A percentile compares a stretch with the other conserved stretches of the same genome.
phyloP scores from a whole-genome alignment of 305 asterid genomes.

The Rubia tinctorum region DNA sequence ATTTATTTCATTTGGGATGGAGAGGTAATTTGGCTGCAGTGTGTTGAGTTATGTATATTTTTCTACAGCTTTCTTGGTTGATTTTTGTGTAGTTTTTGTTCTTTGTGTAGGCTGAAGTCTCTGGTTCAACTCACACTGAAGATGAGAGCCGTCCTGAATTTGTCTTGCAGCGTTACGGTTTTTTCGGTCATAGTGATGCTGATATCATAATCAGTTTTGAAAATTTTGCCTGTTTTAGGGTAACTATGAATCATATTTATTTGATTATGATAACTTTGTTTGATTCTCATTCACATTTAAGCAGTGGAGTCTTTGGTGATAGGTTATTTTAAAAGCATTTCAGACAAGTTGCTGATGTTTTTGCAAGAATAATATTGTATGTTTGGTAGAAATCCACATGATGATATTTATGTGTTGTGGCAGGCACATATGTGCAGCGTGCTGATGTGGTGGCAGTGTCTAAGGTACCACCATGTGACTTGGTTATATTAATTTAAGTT shows the following conservation, averaged over 20 bases:
- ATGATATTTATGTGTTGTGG: constrained; percentile 26
- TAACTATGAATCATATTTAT: not conserved
- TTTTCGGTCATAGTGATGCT: constrained; percentile 79
- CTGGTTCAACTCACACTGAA: constrained; percentile 59
- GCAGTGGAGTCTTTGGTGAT: not conserved
- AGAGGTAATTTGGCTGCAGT: constrained; percentile 42
- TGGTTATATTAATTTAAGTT: not conserved
- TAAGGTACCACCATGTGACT: constrained; percentile 41
- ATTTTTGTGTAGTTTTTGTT: not conserved
- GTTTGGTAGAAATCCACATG: constrained; percentile 6
- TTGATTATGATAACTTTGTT: not conserved
- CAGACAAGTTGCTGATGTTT: not conserved
- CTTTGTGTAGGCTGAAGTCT: constrained; percentile 74
- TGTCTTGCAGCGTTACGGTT: constrained; percentile 65
- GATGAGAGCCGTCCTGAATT: constrained; percentile 59
- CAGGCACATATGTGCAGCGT: constrained; percentile 65
- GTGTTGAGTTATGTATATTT: constrained; percentile 8
- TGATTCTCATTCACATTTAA: not conserved
- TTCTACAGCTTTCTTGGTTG: constrained; percentile 2
- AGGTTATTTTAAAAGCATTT: not conserved
- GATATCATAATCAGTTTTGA: constrained; percentile 10
- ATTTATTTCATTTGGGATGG: constrained; percentile 89
- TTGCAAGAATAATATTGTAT: not conserved
- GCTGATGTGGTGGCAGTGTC: constrained; percentile 82
- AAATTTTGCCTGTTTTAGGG: not conserved